Evolutionary conservation across 805 yeast species (phyloP).

Genomic region (Cyberlindnera mycetangii): DNA sequence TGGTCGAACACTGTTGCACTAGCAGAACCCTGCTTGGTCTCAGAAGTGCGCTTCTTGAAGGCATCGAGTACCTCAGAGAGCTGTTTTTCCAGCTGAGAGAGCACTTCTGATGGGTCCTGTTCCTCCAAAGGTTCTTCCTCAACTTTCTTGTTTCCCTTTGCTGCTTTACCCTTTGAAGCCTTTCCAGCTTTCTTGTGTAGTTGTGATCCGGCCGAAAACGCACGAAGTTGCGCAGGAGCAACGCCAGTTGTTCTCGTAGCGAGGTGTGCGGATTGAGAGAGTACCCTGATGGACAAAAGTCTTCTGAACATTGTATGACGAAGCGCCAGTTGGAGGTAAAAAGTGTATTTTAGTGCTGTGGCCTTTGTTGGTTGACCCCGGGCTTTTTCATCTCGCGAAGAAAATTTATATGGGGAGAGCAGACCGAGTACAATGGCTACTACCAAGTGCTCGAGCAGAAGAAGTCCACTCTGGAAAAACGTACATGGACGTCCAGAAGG

Average conservation of each 20-base stretch:
- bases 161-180: slow-evolving; percentile 7
- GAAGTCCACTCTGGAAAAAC: no score
- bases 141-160: slow-evolving; percentile 4
- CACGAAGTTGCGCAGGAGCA: slow-evolving; percentile 3
- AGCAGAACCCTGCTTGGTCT: slow-evolving; percentile 65
- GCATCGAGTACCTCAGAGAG: slow-evolving; percentile 48
- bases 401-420: slow-evolving; percentile 1
- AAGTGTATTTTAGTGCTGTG: no score
- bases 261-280: background rate
- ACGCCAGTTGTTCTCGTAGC: background rate
- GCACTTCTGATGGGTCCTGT: slow-evolving; percentile 22
- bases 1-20: slow-evolving; percentile 65
- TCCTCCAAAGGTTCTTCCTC: slow-evolving; percentile 15
- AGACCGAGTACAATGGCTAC: no score
- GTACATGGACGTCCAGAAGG: slow-evolving; percentile 2
- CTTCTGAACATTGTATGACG: slow-evolving; percentile 12
- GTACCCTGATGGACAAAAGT: background rate
- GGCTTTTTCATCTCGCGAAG: background rate
- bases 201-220: slow-evolving; percentile 5
- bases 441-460: no score
- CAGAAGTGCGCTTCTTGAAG: slow-evolving; percentile 55
- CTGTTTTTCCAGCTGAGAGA: slow-evolving; percentile 16
- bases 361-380: background rate
- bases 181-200: slow-evolving; percentile 22
- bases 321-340: no score